phyloP scores from a whole-genome alignment of 2,329 filamentous ascomycete species.

The Zasmidium citrigriseum region DNA sequence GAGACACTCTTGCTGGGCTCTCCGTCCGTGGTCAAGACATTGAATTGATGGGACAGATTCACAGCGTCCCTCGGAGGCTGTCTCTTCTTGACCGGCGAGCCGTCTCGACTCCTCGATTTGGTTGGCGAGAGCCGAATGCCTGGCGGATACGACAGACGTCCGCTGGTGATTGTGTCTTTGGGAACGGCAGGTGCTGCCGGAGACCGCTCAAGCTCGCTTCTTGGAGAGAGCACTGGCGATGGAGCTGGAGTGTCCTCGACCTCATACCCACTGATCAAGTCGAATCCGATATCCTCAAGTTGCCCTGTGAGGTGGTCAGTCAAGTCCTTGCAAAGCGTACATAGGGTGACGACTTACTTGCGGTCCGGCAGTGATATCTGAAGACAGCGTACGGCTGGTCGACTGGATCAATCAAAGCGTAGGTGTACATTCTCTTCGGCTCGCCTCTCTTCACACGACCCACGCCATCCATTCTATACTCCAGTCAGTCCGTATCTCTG shows the following conservation, averaged over 20 bases:
- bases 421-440: conserved; percentile 50
- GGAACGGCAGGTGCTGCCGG: conserved; percentile 2
- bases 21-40: background rate
- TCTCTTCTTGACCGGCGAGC: conserved; percentile 12
- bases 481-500: background rate
- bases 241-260: background rate
- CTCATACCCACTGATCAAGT: background rate
- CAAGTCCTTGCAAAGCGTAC: background rate
- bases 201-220: background rate
- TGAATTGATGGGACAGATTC: background rate
- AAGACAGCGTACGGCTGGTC: conserved; percentile 52
- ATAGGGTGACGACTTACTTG: conserved; percentile 7
- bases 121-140: conserved; percentile 11
- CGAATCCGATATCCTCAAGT: conserved; percentile 9
- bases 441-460: conserved; percentile 37
- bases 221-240: background rate
- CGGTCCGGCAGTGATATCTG: conserved; percentile 32
- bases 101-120: background rate
- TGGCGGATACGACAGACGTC: conserved; percentile 16
- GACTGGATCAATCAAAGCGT: conserved; percentile 50
- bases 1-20: background rate
- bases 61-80: background rate
- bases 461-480: conserved; percentile 34
- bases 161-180: background rate
- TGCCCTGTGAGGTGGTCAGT: conserved; percentile 6